phyloP scores from a whole-genome alignment of 2,329 filamentous ascomycete genomes.

The Phialophora expanda region DNA sequence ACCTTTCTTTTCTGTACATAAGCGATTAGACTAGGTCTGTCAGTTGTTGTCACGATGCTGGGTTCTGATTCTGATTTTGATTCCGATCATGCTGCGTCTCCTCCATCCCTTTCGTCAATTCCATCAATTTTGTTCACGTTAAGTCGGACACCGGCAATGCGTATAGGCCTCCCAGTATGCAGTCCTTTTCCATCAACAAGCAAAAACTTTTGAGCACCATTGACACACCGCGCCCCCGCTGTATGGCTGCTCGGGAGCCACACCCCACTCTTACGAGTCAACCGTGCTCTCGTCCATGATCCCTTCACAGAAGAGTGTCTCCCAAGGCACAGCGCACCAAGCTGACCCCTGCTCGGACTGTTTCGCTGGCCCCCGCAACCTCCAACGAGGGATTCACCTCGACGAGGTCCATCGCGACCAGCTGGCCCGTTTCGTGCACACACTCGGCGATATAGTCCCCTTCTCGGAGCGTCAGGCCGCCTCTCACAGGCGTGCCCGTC shows the following conservation, averaged over 20 bases:
- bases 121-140: neutral
- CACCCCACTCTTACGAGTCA: neutral
- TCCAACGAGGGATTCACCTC: constrained; percentile 79
- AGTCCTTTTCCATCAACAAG: neutral
- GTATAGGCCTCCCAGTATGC: neutral
- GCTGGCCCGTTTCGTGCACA: constrained; percentile 77
- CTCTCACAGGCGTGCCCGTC: constrained; percentile 92
- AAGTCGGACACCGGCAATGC: neutral
- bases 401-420: constrained; percentile 80
- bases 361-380: constrained; percentile 75
- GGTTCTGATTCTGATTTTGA: neutral
- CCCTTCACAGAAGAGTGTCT: constrained; percentile 77
- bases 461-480: constrained; percentile 89
- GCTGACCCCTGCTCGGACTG: constrained; percentile 86
- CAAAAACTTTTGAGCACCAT: neutral
- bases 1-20: too few species aligned
- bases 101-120: neutral
- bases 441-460: constrained; percentile 95
- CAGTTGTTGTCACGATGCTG: neutral
- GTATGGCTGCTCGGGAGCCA: too few species aligned
- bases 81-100: neutral
- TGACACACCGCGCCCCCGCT: too few species aligned
- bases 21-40: too few species aligned
- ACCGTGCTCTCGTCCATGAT: neutral
- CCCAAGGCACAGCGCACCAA: constrained; percentile 90